A percentile compares a stretch with the other conserved stretches of the same genome.
Evolutionary conservation across 1,139 yeast species (phyloP).

Genomic region (Entelexis sorbosivorans): DNA sequence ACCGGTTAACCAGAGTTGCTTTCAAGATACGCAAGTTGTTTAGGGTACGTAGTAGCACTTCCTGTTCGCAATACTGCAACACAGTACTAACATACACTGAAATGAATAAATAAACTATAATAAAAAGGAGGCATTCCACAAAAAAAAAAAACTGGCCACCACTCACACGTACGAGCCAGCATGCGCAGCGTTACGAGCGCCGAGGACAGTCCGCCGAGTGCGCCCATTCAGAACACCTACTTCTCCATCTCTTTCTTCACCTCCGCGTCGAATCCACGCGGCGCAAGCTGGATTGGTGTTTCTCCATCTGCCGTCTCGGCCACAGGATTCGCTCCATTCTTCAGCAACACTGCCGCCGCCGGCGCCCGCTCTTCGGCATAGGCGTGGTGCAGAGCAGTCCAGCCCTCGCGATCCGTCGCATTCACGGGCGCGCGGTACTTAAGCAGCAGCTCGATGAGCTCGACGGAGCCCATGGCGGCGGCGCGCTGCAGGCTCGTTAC

Average conservation of each 20-base stretch:
- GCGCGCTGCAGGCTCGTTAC: conserved; percentile 74
- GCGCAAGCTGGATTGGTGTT: conserved; percentile 47
- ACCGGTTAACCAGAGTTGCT: too few relatives aligned
- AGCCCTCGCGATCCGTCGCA: conserved; percentile 57
- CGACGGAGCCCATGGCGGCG: conserved; percentile 60
- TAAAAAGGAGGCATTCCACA: too few relatives aligned
- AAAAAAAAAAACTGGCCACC: too few relatives aligned
- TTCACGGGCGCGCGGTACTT: conserved; percentile 54
- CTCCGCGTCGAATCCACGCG: conserved; percentile 7
- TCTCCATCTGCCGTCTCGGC: conserved; percentile 43
- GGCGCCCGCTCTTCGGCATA: conserved; percentile 86
- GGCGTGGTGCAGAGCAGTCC: conserved; percentile 87
- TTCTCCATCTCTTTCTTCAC: background rate
- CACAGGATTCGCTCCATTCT: conserved; percentile 54
- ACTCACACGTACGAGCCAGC: too few relatives aligned
- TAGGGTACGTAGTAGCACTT: too few relatives aligned
- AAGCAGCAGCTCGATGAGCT: conserved; percentile 42
- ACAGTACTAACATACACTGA: too few relatives aligned
- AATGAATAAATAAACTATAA: too few relatives aligned
- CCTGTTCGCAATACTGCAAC: too few relatives aligned
- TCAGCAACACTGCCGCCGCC: conserved; percentile 50
- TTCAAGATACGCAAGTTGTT: too few relatives aligned
- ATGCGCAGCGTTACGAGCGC: too few relatives aligned
- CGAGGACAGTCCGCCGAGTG: too few relatives aligned
- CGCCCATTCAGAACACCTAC: too few relatives aligned